Evolutionary conservation across 2,329 filamentous ascomycete species (phyloP), one percentile per base, ranked within the genome.

Genomic region (Trichoderma sp.): DNA sequence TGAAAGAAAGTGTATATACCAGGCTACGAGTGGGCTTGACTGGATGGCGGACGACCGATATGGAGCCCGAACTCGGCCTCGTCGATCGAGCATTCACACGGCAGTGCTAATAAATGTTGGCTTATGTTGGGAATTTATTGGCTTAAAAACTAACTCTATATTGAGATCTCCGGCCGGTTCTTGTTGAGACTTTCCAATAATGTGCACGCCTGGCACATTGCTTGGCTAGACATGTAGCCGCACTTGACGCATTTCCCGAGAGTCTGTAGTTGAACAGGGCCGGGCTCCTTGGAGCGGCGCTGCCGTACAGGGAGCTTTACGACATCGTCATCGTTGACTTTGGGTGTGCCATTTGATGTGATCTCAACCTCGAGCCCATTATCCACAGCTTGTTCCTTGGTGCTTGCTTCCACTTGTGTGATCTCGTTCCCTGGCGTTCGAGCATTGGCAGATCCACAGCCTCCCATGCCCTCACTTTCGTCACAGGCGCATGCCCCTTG

Each of bases 221-320:
- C 90, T 84, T 99, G 97, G 80, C 95, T 98, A 2, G 97, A 98
- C 84, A 99, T 93, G 83, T 98, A 99, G 16, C 97, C 97, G 80
- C 97, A 99, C 71, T 91, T 92, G 81, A 93, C 91, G 81, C 97
- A 99, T 78, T 92, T 92, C 2, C 96, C 94, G 79, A 98, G 89
- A 16, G 92, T 92, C 83, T 96, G 94, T 80, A 91, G 89, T n/a
- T 88, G 85, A 12, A 80, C 82, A 2, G 83, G 73, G 6, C 81
- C 71, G 60, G 79, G 78, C 77, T 81, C 80, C 78, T 79, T 83
- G 75, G 78, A 76, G 65, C 79, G 79, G 33, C 80, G 79, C 14
- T 71, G 79, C 50, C 81, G 83, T 11, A 85, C 79, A 1, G 82
- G 80, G n/a, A 87, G 81, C 50, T 82, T 81, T 33, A 85, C 82